phyloP scores from a whole-genome alignment of 2,329 filamentous ascomycete genomes.

The Laburnicola sp. region DNA sequence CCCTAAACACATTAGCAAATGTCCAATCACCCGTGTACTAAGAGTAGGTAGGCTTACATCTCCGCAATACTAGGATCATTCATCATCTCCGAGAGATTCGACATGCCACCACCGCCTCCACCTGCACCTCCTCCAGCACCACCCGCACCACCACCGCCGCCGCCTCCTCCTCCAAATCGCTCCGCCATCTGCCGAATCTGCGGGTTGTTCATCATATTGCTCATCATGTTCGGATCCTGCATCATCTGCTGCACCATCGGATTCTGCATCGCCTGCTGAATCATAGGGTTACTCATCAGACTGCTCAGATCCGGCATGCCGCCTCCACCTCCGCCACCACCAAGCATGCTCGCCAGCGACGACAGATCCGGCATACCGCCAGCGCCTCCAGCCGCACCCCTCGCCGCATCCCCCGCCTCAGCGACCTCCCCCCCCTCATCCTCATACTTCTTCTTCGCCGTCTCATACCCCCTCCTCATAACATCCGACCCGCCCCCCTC shows the following conservation, averaged over 20 bases:
- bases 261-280: slow-evolving; percentile 71
- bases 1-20: too few species aligned
- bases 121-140: too few species aligned
- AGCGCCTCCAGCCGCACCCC: slow-evolving; percentile 55
- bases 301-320: slow-evolving; percentile 82
- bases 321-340: slow-evolving; percentile 54
- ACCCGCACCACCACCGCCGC: slow-evolving; percentile 37
- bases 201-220: slow-evolving; percentile 92
- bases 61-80: too few species aligned
- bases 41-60: too few species aligned
- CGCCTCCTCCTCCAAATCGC: slow-evolving; percentile 70
- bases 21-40: too few species aligned
- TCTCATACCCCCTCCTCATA: slow-evolving; percentile 97
- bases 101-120: slow-evolving; percentile 75
- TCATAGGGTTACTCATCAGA: slow-evolving; percentile 26
- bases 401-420: slow-evolving; percentile 49
- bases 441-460: slow-evolving; percentile 82
- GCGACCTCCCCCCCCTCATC: slow-evolving; percentile 68
- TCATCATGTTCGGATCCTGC: slow-evolving; percentile 93
- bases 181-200: slow-evolving; percentile 84
- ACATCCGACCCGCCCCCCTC: slow-evolving; percentile 95
- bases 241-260: slow-evolving; percentile 99
- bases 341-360: slow-evolving; percentile 62
- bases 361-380: slow-evolving; percentile 84
- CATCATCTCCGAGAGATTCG: slow-evolving; percentile 56